Base-by-base conservation (phyloP, 2,329 filamentous ascomycete species). In the Pestalotiopsis sp. region DNA sequence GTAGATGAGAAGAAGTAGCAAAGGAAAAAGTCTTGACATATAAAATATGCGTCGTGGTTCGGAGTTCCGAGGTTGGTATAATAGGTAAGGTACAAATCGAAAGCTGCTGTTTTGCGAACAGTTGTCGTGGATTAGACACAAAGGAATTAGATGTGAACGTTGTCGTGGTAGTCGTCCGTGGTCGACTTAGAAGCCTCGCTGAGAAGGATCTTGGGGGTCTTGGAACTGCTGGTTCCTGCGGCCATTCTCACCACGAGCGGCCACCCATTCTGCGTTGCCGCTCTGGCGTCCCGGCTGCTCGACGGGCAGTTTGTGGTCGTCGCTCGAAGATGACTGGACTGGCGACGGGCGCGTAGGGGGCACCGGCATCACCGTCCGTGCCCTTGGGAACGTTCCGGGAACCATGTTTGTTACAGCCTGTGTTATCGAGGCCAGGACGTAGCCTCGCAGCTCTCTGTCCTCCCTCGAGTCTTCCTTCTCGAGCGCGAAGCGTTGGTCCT, bases 381-480 rank as follows among this genome's bases (percentile, higher is more conserved):
- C 20, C 17, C 60, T 27, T 23, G 56, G 58, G 9, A 66, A 45
- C 36, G 80, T 72, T 27, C 87, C 84, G 63, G 90, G 87, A 45
- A 91, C 85, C 63, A 93, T 87, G 71, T 90, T 88, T 68, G 90
- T 92, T 70, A 95, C 90, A 58, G 92, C 91, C 74, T 91, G 88
- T 13, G 92, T 88, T 72, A 95, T 92, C 3, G 90, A 90, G 66
- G 90, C 88, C 70, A 94, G 90, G 68, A 95, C 90, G 74, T 92
- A 92, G 73, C 87, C 87, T 69, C 92, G 88, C 38, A 96, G 87
- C 78, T 96, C 92, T 65, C 88, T 88, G 75, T 93, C 91, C 78
- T 96, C 93, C 62, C 85, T 86, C 73, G 89, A 87, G 78, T 96
- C 93, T 78, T 96, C 93, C 78, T 93, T 93, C 79, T 95, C 91